Conservation (phyloP, 169 alveolate species). For the Plasmodium cynomolgi region DNA sequence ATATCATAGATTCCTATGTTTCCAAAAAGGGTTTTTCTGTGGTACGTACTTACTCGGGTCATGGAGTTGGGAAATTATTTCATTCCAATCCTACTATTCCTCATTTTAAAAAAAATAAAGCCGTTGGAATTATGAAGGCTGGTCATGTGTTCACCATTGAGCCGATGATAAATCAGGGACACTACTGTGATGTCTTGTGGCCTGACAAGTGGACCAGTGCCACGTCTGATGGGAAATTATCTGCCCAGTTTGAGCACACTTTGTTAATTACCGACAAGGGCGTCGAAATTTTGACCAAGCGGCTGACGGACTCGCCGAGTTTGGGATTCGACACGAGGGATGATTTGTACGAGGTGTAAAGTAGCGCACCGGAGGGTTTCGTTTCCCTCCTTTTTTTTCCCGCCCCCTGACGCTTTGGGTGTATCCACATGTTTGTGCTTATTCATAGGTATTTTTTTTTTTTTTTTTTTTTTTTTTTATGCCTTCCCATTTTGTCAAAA, state of each 20-base stretch:
- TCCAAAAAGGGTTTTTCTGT: slow-evolving; percentile 87
- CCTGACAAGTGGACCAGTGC: slow-evolving; percentile 99
- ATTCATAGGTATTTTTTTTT: neutral
- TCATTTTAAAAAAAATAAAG: slow-evolving; percentile 98
- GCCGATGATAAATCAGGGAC: slow-evolving; percentile 99
- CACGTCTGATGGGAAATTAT: slow-evolving; percentile 93
- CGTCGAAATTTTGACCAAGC: slow-evolving; percentile 95
- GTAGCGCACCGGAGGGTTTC: neutral
- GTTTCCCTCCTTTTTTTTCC: neutral
- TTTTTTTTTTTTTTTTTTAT: neutral
- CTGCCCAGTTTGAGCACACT: slow-evolving; percentile 99
- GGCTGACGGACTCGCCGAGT: slow-evolving; percentile 94
- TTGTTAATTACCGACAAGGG: slow-evolving; percentile 95
- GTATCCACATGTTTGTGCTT: neutral
- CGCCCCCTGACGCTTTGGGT: neutral
- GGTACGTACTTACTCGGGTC: slow-evolving; percentile 97
- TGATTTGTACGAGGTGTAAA: slow-evolving; percentile 13
- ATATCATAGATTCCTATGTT: slow-evolving; percentile 89
- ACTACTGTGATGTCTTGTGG: slow-evolving; percentile 95
- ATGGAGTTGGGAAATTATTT: slow-evolving; percentile 98
- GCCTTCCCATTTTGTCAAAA: neutral
- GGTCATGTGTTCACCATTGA: slow-evolving; percentile 99
- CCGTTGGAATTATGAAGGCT: slow-evolving; percentile 95
- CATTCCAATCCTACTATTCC: slow-evolving; percentile 98
- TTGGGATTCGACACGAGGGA: slow-evolving; percentile 85